phyloP scores from a whole-genome alignment of 208 protist genomes.

The Herpetomonas tarakana region DNA sequence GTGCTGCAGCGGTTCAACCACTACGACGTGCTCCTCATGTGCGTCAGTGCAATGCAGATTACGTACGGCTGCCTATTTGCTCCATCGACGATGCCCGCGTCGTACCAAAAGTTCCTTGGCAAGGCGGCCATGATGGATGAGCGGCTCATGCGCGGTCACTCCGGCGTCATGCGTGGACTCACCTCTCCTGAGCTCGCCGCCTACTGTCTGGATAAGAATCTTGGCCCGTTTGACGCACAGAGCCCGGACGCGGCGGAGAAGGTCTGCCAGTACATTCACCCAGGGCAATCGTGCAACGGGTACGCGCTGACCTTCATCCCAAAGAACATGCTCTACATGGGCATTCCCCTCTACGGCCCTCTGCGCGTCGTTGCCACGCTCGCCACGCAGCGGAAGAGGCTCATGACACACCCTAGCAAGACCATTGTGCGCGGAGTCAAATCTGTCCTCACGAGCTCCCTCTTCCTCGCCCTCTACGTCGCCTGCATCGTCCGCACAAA shows the following conservation, averaged over 20 bases:
- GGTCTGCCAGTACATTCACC: slow-evolving; percentile 49
- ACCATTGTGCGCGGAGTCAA: slow-evolving; percentile 37
- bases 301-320: slow-evolving; percentile 50
- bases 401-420: slow-evolving; percentile 39
- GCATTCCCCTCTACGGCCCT: slow-evolving; percentile 76
- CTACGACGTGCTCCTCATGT: slow-evolving; percentile 84
- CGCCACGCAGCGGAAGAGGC: slow-evolving; percentile 48
- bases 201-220: slow-evolving; percentile 39
- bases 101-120: slow-evolving; percentile 73
- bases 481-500: slow-evolving; percentile 46
- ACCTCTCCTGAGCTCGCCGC: slow-evolving; percentile 66
- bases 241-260: slow-evolving; percentile 27
- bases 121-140: slow-evolving; percentile 58
- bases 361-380: slow-evolving; percentile 61
- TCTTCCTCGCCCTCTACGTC: slow-evolving; percentile 83
- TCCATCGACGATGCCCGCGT: slow-evolving; percentile 60
- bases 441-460: slow-evolving; percentile 59
- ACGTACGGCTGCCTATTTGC: slow-evolving; percentile 71
- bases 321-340: slow-evolving; percentile 64
- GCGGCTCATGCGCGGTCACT: slow-evolving; percentile 56
- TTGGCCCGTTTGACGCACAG: slow-evolving; percentile 10
- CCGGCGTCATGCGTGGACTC: slow-evolving; percentile 53
- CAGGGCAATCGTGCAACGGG: slow-evolving; percentile 64
- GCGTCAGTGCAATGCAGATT: slow-evolving; percentile 73
- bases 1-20: slow-evolving; percentile 53